These are phyloP conservation scores for Meredithiella fracta DNA, from an alignment of 2,329 filamentous ascomycete species.

Conservation along the genomic window DNA sequence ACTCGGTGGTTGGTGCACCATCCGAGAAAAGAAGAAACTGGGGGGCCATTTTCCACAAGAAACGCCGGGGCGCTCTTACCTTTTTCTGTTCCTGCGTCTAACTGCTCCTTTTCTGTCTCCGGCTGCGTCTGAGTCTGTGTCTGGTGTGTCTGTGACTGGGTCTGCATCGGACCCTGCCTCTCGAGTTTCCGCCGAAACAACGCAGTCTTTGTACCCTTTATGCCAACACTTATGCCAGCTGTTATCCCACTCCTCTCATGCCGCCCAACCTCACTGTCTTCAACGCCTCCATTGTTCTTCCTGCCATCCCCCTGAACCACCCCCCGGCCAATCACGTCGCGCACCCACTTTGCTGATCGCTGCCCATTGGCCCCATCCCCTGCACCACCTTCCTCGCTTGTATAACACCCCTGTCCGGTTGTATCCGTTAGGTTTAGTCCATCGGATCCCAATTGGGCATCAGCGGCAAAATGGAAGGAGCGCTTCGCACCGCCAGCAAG, in stretches of 20 bases:
- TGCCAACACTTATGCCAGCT: background rate
- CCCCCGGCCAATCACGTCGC: constrained; percentile 1
- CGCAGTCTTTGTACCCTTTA: constrained; percentile 11
- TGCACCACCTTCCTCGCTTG: constrained; percentile 7
- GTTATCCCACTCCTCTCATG: background rate
- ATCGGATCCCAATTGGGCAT: constrained; percentile 18
- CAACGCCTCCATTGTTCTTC: constrained; percentile 5
- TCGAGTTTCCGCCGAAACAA: constrained; percentile 12
- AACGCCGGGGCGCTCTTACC: background rate
- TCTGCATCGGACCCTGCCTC: background rate
- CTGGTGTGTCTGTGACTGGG: background rate
- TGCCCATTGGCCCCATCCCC: constrained; percentile 2
- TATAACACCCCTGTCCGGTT: constrained; percentile 6
- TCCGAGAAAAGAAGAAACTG: background rate
- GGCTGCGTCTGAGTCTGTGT: background rate
- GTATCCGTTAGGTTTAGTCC: no score
- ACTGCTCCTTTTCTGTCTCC: background rate
- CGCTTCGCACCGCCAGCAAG: background rate
- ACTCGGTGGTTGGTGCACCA: background rate
- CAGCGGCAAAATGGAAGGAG: constrained; percentile 10
- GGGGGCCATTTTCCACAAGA: background rate
- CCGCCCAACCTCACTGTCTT: background rate
- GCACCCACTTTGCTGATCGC: background rate
- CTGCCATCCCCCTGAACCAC: background rate
- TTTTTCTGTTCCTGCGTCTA: background rate